phyloP scores from a whole-genome alignment of 345 rosid genomes.

The Combretum micranthum region DNA sequence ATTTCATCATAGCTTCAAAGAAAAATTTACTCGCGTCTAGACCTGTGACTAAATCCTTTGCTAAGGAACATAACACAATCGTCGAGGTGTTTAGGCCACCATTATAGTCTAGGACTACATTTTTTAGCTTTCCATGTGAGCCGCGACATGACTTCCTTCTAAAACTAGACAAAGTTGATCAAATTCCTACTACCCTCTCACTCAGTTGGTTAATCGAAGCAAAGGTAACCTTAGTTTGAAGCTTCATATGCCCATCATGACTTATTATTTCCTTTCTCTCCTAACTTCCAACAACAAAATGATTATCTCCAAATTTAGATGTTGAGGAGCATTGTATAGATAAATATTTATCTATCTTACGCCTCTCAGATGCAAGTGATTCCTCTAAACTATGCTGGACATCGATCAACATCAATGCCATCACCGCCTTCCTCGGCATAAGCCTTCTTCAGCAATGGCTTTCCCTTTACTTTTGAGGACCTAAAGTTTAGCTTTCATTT shows the following conservation, averaged over 20 bases:
- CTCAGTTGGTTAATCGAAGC: conserved; percentile 97
- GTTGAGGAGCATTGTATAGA: conserved; percentile 46
- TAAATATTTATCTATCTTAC: conserved; percentile 58
- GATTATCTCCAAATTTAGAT: conserved; percentile 87
- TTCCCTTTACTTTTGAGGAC: conserved; percentile 81
- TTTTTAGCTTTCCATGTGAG: no score
- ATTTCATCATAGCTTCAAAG: no score
- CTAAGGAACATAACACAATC: no score
- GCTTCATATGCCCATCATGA: conserved; percentile 87
- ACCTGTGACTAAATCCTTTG: no score
- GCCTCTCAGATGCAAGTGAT: conserved; percentile 38
- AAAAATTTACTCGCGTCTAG: no score
- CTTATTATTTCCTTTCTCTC: conserved; percentile 67
- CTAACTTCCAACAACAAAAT: conserved; percentile 81
- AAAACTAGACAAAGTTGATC: no score
- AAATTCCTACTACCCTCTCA: conserved; percentile 85
- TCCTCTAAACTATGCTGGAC: conserved; percentile 90
- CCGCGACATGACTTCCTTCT: no score
- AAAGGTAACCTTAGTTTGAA: conserved; percentile 55
- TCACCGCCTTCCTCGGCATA: conserved; percentile 95
- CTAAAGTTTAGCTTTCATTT: conserved; percentile 81
- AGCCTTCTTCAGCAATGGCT: conserved; percentile 85
- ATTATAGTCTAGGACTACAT: no score
- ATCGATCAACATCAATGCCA: conserved; percentile 89
- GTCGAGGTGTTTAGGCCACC: no score